These are phyloP conservation scores for Cyclotella distinguenda DNA, from an alignment of 108 stramenopile species.

Conservation along the genomic window DNA sequence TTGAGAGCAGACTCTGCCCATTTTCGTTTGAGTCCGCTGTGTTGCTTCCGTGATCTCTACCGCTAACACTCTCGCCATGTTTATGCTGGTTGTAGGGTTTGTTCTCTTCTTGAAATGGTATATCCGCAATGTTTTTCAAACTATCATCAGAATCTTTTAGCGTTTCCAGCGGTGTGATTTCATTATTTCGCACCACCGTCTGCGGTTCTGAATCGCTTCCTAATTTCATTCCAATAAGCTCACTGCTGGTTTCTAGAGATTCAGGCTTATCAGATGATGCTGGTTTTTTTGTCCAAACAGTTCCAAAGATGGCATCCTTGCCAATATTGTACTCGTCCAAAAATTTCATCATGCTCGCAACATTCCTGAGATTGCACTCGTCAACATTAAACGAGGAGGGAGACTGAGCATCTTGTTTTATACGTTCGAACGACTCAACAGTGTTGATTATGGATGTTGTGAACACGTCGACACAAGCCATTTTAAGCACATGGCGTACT, in stretches of 20 bases:
- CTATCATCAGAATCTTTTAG: too few relatives aligned
- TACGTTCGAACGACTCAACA: conserved; percentile 21
- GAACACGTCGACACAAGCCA: conserved; percentile 49
- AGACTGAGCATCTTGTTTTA: conserved; percentile 8
- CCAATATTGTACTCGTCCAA: conserved; percentile 33
- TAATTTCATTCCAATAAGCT: background rate
- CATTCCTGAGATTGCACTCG: conserved; percentile 33
- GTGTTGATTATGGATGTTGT: conserved; percentile 31
- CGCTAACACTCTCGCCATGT: too few relatives aligned
- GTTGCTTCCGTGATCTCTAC: too few relatives aligned
- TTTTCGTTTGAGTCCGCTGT: too few relatives aligned
- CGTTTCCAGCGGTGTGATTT: too few relatives aligned
- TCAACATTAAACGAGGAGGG: conserved; percentile 26
- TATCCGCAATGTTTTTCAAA: too few relatives aligned
- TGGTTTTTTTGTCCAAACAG: conserved; percentile 11
- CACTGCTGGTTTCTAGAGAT: background rate
- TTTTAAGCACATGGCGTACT: conserved; percentile 56
- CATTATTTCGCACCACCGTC: too few relatives aligned
- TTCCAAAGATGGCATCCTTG: conserved; percentile 44
- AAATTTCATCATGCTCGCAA: conserved; percentile 29
- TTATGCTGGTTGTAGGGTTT: too few relatives aligned
- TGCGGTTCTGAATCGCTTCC: too few relatives aligned
- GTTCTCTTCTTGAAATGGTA: too few relatives aligned
- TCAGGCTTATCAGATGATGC: background rate
- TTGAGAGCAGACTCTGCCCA: too few relatives aligned